A percentile compares a stretch with the other conserved stretches of the same genome.
Conservation (phyloP, 352 stramenopile species). For the Globisporangium recalcitrans region DNA sequence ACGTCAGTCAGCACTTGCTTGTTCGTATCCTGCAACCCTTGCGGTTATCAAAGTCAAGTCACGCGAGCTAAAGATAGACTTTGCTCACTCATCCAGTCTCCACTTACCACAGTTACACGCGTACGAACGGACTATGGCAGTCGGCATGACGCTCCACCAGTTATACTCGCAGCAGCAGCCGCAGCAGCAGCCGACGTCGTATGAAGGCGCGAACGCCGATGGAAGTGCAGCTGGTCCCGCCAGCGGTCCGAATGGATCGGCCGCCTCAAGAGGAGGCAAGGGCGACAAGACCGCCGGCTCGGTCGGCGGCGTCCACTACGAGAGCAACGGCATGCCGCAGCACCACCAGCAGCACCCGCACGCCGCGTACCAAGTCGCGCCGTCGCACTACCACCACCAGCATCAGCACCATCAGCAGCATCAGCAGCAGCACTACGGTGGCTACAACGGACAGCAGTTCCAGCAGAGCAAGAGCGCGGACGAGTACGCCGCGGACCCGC, state of each 20-base stretch:
- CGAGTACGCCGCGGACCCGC: constrained; percentile 69
- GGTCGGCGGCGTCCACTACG: constrained; percentile 7
- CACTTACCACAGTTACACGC: neutral
- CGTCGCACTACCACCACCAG: constrained; percentile 25
- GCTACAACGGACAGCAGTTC: constrained; percentile 10
- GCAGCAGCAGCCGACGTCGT: constrained; percentile 16
- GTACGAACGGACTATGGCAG: constrained; percentile 28
- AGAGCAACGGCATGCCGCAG: constrained; percentile 12
- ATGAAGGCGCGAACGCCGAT: constrained; percentile 19
- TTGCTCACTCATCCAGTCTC: neutral
- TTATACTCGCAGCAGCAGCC: constrained; percentile 38
- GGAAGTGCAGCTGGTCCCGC: too few relatives aligned
- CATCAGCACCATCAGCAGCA: too few relatives aligned
- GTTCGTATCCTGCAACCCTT: constrained; percentile 2
- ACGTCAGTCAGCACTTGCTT: neutral
- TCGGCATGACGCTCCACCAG: constrained; percentile 72
- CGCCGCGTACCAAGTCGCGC: constrained; percentile 20
- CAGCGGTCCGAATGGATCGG: neutral
- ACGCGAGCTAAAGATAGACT: neutral
- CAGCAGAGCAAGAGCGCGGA: constrained; percentile 28
- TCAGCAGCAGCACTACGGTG: constrained; percentile 19
- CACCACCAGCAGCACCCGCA: constrained; percentile 16
- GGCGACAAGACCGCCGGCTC: constrained; percentile 7
- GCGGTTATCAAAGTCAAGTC: neutral
- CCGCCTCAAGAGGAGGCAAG: neutral